phyloP scores from a whole-genome alignment of 2,329 filamentous ascomycete genomes.

The Penicillium sp. region DNA sequence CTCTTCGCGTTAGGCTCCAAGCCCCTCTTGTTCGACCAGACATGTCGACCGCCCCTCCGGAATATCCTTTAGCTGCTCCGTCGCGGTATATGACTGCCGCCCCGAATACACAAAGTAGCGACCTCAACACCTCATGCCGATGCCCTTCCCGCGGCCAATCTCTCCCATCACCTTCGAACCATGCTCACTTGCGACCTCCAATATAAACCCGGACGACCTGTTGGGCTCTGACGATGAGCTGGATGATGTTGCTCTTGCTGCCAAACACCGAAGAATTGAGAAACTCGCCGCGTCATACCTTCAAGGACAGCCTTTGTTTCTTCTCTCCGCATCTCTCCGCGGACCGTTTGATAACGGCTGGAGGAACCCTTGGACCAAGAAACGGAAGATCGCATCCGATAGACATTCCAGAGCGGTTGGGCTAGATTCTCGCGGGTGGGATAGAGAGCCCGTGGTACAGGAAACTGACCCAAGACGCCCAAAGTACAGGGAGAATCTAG shows the following conservation, averaged over 20 bases:
- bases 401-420: not conserved
- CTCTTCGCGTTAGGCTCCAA: constrained; percentile 15
- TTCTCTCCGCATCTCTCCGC: constrained; percentile 45
- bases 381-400: constrained; percentile 8
- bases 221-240: constrained; percentile 42
- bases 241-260: constrained; percentile 29
- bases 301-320: constrained; percentile 43
- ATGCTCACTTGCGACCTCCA: constrained; percentile 23
- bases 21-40: not conserved
- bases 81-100: constrained; percentile 24
- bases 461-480: constrained; percentile 28
- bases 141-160: constrained; percentile 32
- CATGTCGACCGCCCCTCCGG: constrained; percentile 11
- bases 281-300: constrained; percentile 42
- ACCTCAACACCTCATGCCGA: constrained; percentile 20
- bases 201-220: constrained; percentile 28
- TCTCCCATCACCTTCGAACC: constrained; percentile 39
- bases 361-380: constrained; percentile 47
- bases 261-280: constrained; percentile 46
- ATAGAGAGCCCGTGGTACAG: constrained; percentile 22
- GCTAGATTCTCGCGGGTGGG: not conserved
- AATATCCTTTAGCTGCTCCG: constrained; percentile 10
- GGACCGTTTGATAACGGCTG: constrained; percentile 47
- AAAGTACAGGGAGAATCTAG: constrained; percentile 17
- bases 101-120: not conserved